phyloP scores from a whole-genome alignment of 192 early-diverging fungal genomes.

The Dimargaris cristalligena region DNA sequence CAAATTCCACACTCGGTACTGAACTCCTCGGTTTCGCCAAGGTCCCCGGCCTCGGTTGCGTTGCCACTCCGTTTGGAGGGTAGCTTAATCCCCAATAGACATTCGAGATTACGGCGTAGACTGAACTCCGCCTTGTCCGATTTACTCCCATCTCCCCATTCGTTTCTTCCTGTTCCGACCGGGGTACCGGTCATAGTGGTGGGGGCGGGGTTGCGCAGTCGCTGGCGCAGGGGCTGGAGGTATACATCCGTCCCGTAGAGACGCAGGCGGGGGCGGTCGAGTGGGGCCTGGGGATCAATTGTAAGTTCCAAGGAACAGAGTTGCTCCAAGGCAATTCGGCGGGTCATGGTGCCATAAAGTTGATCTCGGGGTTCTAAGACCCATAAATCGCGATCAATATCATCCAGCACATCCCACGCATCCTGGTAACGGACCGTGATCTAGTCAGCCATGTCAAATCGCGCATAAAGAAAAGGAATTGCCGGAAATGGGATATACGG shows the following conservation, averaged over 20 bases:
- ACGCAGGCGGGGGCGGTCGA: not conserved
- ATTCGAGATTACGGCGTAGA: not conserved
- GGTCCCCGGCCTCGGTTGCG: too few species aligned
- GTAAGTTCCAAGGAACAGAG: conserved; percentile 7
- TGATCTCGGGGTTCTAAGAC: conserved; percentile 2
- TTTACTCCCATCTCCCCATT: too few species aligned
- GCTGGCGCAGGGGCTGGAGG: not conserved
- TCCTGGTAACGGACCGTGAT: not conserved
- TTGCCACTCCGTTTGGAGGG: too few species aligned
- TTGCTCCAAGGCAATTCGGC: conserved; percentile 1
- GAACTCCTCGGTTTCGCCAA: not conserved
- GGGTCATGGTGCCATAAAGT: not conserved
- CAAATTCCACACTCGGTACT: conserved; percentile 5
- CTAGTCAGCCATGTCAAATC: too few species aligned
- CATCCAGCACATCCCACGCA: conserved; percentile 2
- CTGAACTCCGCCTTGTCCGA: not conserved
- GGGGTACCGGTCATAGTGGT: too few species aligned
- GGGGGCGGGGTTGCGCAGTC: not conserved
- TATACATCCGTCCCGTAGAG: conserved; percentile 1
- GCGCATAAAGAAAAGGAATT: too few species aligned
- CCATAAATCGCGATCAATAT: conserved; percentile 7
- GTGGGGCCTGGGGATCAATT: not conserved
- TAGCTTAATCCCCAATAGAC: not conserved
- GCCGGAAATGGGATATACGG: too few species aligned
- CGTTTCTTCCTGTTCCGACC: too few species aligned